Percentiles rank a stretch among this genome's conserved stretches.
Conservation (phyloP, 345 rosid genomes). For the Psidium guajava region DNA sequence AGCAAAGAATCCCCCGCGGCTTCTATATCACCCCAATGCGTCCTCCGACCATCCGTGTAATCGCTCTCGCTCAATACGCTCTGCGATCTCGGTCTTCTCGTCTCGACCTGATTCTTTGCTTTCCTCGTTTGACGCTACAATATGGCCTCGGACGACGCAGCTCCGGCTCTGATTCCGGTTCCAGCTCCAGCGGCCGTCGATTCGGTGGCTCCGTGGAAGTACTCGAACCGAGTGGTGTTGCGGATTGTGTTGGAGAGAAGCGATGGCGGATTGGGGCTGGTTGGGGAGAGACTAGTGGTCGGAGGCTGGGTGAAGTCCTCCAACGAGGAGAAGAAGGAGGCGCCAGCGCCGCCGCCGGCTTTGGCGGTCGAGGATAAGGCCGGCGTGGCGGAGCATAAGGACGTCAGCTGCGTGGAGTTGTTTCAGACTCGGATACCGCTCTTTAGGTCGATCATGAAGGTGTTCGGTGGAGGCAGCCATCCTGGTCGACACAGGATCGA, state of each 20-base stretch:
- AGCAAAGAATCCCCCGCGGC: constrained; percentile 29
- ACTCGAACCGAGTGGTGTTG: constrained; percentile 53
- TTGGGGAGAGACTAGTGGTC: constrained; percentile 40
- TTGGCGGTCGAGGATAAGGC: constrained; percentile 5
- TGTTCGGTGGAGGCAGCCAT: constrained; percentile 31
- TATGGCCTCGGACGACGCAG: constrained; percentile 16
- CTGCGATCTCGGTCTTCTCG: neutral
- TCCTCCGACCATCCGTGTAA: neutral
- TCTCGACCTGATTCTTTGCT: neutral
- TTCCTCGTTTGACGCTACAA: neutral
- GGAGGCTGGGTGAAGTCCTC: constrained; percentile 97
- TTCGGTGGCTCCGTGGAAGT: constrained; percentile 14
- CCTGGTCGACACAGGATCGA: constrained; percentile 38
- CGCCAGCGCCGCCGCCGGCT: constrained; percentile 5
- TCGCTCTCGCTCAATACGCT: neutral
- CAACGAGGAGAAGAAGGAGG: constrained; percentile 41
- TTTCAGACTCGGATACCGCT: constrained; percentile 55
- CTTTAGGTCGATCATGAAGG: constrained; percentile 43
- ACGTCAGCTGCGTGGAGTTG: constrained; percentile 50
- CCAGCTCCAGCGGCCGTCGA: neutral
- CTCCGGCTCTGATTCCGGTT: neutral
- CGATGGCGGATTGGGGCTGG: constrained; percentile 33
- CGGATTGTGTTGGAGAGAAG: constrained; percentile 32
- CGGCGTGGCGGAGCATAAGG: constrained; percentile 7
- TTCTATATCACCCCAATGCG: constrained; percentile 20